Conservation (phyloP, 2,329 filamentous ascomycete species). For the Claviceps lovelessii region DNA sequence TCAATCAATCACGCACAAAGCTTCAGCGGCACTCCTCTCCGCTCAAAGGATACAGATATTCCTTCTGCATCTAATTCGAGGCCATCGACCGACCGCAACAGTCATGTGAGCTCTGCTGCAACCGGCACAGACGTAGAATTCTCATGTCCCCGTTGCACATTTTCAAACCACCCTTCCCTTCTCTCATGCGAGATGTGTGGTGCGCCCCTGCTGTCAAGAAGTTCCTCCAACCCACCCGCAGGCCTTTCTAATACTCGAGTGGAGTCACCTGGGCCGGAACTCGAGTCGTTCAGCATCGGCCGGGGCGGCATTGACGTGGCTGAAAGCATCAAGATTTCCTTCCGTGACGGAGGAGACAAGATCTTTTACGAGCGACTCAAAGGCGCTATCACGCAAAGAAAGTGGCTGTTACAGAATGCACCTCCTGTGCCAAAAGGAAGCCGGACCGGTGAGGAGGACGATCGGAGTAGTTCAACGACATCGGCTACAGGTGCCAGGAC, state of each 20-base stretch:
- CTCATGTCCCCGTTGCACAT: constrained; percentile 79
- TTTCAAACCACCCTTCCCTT: constrained; percentile 80
- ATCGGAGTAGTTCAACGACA: constrained; percentile 13
- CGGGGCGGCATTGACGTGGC: constrained; percentile 37
- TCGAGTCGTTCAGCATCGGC: constrained; percentile 22
- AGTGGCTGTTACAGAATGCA: constrained; percentile 85
- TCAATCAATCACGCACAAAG: not conserved
- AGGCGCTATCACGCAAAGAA: constrained; percentile 74
- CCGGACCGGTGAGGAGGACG: constrained; percentile 21
- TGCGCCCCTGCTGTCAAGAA: constrained; percentile 50
- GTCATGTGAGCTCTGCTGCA: not conserved
- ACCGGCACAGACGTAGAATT: constrained; percentile 26
- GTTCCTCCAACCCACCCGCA: constrained; percentile 20
- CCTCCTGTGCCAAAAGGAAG: constrained; percentile 65
- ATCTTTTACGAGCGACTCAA: constrained; percentile 84
- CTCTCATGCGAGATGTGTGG: constrained; percentile 83
- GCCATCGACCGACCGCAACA: not conserved
- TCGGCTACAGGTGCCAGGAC: constrained; percentile 19
- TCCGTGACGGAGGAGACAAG: constrained; percentile 76
- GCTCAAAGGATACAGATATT: not conserved
- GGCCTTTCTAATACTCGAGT: constrained; percentile 32
- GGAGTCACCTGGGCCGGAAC: constrained; percentile 66
- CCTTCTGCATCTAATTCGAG: not conserved
- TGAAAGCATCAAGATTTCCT: constrained; percentile 81
- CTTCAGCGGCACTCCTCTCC: not conserved